These are phyloP conservation scores for Talaromyces amestolkiae DNA, from an alignment of 2,329 filamentous ascomycete species.

Conservation along the genomic window DNA sequence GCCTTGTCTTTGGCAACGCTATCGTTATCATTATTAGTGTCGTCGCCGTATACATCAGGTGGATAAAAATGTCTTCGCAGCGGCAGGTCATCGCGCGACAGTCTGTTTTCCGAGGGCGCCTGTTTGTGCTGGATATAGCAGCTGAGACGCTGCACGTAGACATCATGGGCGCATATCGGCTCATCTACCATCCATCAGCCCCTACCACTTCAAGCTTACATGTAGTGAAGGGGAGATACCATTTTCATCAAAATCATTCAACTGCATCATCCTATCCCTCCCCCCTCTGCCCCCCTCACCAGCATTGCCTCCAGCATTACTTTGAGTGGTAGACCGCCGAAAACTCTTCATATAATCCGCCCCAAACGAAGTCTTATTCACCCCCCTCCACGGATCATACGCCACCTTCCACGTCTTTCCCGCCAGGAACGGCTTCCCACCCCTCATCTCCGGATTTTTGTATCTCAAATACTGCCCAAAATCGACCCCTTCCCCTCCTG, in stretches of 20 bases:
- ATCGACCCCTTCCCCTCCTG: conserved; percentile 26
- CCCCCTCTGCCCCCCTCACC: conserved; percentile 22
- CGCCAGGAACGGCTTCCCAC: conserved; percentile 52
- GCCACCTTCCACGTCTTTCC: conserved; percentile 52
- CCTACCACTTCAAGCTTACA: background rate
- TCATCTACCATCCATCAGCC: conserved; percentile 30
- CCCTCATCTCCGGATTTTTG: conserved; percentile 47
- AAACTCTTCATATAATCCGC: conserved; percentile 53
- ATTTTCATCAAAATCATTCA: conserved; percentile 49
- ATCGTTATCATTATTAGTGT: conserved; percentile 35
- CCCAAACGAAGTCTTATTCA: conserved; percentile 51
- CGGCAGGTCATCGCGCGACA: conserved; percentile 25
- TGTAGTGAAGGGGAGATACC: conserved; percentile 22
- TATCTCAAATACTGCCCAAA: conserved; percentile 52
- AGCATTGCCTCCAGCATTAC: background rate
- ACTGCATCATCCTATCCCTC: conserved; percentile 49
- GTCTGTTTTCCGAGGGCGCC: conserved; percentile 31
- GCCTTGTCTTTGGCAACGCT: conserved; percentile 25
- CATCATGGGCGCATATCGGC: conserved; percentile 48
- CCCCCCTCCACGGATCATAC: conserved; percentile 52
- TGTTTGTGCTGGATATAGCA: conserved; percentile 53
- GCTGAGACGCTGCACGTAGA: conserved; percentile 50
- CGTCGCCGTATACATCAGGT: conserved; percentile 47
- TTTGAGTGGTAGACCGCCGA: background rate
- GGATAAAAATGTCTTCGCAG: conserved; percentile 42